phyloP scores from a whole-genome alignment of 257 asterid species.

The Solanum clarkiae region DNA sequence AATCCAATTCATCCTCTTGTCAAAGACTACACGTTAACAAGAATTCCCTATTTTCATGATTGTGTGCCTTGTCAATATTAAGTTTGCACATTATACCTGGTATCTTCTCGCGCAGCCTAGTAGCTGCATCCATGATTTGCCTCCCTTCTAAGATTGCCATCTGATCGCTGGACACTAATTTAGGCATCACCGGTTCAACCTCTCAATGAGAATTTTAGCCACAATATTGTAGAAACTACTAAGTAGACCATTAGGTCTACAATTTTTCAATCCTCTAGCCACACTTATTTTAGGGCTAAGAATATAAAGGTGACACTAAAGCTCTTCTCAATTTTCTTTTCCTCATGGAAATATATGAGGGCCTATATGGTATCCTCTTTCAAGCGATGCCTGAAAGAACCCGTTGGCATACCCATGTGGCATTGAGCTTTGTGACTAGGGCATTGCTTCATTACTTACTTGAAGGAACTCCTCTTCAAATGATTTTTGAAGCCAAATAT shows the following conservation, averaged over 20 bases:
- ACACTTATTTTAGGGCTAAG: background rate
- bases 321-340: background rate
- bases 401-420: background rate
- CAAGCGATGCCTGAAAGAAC: background rate
- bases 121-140: background rate
- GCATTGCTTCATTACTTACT: background rate
- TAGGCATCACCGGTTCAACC: background rate
- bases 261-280: background rate
- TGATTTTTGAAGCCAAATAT: background rate
- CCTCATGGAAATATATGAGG: background rate
- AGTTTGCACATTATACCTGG: background rate
- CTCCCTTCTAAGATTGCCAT: background rate
- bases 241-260: background rate
- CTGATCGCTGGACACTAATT: background rate
- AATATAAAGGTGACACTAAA: background rate
- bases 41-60: background rate
- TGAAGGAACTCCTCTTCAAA: background rate
- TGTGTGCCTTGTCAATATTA: background rate
- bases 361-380: background rate
- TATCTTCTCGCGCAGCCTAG: background rate
- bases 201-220: background rate
- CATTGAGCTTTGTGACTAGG: background rate
- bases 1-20: background rate
- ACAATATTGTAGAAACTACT: background rate
- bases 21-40: background rate